Evolutionary conservation across 495 filamentous ascomycete species (phyloP), one percentile per base, ranked within the genome.

Genomic region (Neurospora discreta): DNA sequence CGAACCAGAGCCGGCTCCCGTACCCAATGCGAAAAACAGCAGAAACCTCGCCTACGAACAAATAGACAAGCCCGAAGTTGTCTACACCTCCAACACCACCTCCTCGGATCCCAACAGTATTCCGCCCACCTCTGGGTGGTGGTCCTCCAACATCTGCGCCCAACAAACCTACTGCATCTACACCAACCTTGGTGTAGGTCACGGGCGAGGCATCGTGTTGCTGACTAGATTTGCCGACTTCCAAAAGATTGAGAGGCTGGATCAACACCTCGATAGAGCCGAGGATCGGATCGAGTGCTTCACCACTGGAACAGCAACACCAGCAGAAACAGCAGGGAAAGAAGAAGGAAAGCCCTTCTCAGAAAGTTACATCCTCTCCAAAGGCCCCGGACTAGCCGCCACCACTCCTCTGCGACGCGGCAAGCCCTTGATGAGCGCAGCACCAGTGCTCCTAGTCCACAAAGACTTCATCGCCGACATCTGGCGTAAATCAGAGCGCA

Each of bases 401-500:
- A 79, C 52, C 18, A 72, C 71, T 33, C 67, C 70, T 2, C 58
- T 82, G 30, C 69, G 74, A 10, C 72, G 78, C 18, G 79, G 79
- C 13, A 78, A 76, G 20, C 70, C 67, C 16, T 71, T 82, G 42
- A 77, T 79, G 73, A 44, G 71, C 3, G 73, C 60, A 23, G 72
- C 75, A 1, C 81, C 81, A 0, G 79, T 78, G 1, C 71, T 82
- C 6, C 7, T 81, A n/a, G 78, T 81, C 7, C 78, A 81, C 69
- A 71, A 72, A 11, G 71, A 78, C 40, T 44, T 80, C 26, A 77
- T 82, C 46, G 71, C 75, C 38, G 74, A 77, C n/a, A 52, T 75
- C 3, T 20, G 65, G 70, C 52, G 74, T 42, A 68, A 69, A 39
- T 52, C 38, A 1, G 80, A 82, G 13, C 70, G 79, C 23, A 68